These are phyloP conservation scores for Leucocoprinus leucothites DNA, from an alignment of 768 basidiomycete species.

Conservation along the genomic window DNA sequence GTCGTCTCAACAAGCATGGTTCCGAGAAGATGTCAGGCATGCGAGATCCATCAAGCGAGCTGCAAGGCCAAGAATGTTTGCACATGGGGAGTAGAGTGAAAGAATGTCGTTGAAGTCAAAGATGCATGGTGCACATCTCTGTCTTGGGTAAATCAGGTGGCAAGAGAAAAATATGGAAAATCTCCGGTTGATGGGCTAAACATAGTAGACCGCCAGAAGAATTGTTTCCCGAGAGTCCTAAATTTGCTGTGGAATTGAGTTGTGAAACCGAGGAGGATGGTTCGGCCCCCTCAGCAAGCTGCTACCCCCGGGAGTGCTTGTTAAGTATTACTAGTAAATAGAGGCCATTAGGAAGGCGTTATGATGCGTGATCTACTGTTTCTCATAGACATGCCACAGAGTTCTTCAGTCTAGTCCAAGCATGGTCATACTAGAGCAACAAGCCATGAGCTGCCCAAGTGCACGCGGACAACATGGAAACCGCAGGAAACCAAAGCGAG, in stretches of 20 bases:
- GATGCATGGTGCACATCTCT: not conserved
- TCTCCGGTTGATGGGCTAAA: slow-evolving; percentile 5
- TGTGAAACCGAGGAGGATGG: too few relatives aligned
- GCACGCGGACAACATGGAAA: slow-evolving; percentile 3
- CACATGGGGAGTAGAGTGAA: not conserved
- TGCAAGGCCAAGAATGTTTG: not conserved
- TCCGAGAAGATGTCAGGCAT: not conserved
- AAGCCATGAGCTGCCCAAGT: not conserved
- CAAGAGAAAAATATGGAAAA: not conserved
- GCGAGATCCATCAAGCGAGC: slow-evolving; percentile 1
- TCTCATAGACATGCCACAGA: too few relatives aligned
- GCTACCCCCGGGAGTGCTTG: too few relatives aligned
- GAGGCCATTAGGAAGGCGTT: too few relatives aligned
- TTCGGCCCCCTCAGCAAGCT: too few relatives aligned
- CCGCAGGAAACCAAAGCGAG: not conserved
- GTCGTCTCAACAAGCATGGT: not conserved
- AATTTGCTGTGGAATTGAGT: too few relatives aligned
- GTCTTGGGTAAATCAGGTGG: too few relatives aligned
- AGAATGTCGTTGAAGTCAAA: not conserved
- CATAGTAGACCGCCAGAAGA: not conserved
- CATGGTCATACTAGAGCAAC: not conserved
- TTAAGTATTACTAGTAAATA: too few relatives aligned
- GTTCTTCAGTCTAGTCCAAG: too few relatives aligned
- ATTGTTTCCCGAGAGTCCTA: too few relatives aligned
- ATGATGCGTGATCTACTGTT: too few relatives aligned